Percentiles rank a stretch among this genome's conserved stretches.
These are phyloP conservation scores for Tulasnella sp. DNA, from an alignment of 768 basidiomycete species.

Conservation along the genomic window DNA sequence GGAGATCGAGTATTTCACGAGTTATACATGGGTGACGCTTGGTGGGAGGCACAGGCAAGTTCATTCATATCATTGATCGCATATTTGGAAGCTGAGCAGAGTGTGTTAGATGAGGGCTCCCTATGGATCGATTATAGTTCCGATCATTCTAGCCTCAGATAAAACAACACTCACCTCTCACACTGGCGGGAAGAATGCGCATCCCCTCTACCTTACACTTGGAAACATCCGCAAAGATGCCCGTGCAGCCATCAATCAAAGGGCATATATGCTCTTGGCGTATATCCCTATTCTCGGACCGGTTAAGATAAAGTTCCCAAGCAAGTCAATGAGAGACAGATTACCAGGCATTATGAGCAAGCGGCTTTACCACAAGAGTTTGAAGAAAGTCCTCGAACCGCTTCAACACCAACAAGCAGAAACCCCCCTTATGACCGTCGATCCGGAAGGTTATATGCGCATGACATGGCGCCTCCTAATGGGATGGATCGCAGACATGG, in stretches of 20 bases:
- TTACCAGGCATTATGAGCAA: neutral
- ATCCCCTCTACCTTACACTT: slow-evolving; percentile 8
- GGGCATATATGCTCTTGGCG: neutral
- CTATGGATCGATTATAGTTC: slow-evolving; percentile 4
- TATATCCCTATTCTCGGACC: neutral
- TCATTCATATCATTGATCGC: neutral
- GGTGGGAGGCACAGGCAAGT: neutral
- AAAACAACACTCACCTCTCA: slow-evolving; percentile 12
- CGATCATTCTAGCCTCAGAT: slow-evolving; percentile 10
- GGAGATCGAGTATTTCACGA: neutral
- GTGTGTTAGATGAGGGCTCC: neutral
- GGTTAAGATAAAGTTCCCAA: neutral
- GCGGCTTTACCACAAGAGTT: neutral
- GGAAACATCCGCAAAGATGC: slow-evolving; percentile 2
- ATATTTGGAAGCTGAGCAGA: neutral
- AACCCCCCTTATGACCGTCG: too few relatives aligned
- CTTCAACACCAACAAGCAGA: neutral
- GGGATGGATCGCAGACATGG: slow-evolving; percentile 14
- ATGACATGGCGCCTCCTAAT: slow-evolving; percentile 32
- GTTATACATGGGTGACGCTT: neutral
- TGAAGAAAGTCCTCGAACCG: neutral
- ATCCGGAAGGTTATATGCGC: slow-evolving; percentile 27
- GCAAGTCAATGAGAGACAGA: neutral
- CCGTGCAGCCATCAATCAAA: neutral
- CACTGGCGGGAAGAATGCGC: neutral